Base-by-base conservation (phyloP, 208 protist genomes). In the Crithidia brevicula region DNA sequence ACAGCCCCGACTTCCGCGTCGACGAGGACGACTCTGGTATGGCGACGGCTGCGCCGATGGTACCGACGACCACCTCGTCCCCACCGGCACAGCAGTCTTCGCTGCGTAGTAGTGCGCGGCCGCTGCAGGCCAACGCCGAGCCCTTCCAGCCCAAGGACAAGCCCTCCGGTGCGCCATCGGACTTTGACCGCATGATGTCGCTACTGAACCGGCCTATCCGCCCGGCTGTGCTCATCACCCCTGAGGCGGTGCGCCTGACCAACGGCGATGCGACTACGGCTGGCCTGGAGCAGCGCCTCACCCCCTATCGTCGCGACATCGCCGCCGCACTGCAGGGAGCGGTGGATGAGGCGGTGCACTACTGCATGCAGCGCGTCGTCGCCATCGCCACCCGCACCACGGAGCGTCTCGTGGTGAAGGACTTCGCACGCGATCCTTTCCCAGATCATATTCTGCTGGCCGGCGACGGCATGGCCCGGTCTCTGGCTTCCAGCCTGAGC, bases 351-450 rank as follows among this genome's bases (percentile, higher is more conserved):
- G 94, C 96, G 56, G 73, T 86, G 92, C 52, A 56, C 20, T 36
- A 82, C 16, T 86, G 98, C 20, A 95, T 99, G 22, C 92, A 98
- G 49, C 91, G 98, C 33, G 95, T 89, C 7, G 91, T 88, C 0
- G 98, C 99, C 60, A 98, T 99, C 58, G 92, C 88, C 31, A 87
- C 97, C 28, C 66, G 62, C 46, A 98, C 98, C 28, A 94, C 98
- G 10, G 80, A 81, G 53, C 89, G 97, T 49, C 79, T 99, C 20
- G 74, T 99, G 8, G 42, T 87, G 45, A 99, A 99, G 84, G 98
- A 99, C 79, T 99, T 99, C 82, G 88, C 96, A 3, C 82, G 93
- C 38, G 98, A 99, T 77, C 71, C 83, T 15, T 92, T 98, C 77
- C 36, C 62, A 16, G 67, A 77, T 30, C 77, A 81, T 18, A 84